phyloP scores from a whole-genome alignment of 169 alveolate species.

The Theileria parva region DNA sequence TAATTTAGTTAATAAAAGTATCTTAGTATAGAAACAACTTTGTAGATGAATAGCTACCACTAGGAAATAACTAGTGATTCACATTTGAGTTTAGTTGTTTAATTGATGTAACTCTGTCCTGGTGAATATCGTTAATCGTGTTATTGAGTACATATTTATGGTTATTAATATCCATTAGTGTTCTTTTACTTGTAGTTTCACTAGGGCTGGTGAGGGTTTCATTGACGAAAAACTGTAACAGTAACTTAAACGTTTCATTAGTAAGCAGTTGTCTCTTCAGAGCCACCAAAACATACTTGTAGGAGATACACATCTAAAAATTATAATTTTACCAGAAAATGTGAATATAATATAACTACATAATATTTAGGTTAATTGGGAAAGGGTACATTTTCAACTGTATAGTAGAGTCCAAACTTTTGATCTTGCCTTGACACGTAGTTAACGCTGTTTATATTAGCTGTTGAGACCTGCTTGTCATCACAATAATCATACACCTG shows the following conservation, averaged over 20 bases:
- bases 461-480: slow-evolving; percentile 39
- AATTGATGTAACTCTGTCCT: slow-evolving; percentile 26
- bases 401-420: slow-evolving; percentile 55
- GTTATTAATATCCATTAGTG: neutral
- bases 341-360: neutral
- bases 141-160: neutral
- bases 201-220: neutral
- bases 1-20: neutral
- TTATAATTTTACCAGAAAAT: too few relatives aligned
- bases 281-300: neutral
- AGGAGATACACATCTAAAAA: neutral
- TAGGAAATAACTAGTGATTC: neutral
- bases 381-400: neutral
- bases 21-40: neutral
- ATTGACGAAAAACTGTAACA: neutral
- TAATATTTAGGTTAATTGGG: too few relatives aligned
- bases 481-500: slow-evolving; percentile 49
- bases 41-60: neutral
- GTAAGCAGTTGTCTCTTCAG: neutral
- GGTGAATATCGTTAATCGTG: slow-evolving; percentile 21
- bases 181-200: neutral
- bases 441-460: slow-evolving; percentile 41
- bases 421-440: slow-evolving; percentile 57
- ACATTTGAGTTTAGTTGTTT: slow-evolving; percentile 14
- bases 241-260: neutral